Conservation (phyloP, 2,329 filamentous ascomycete genomes). For the Blumeriella jaapii region DNA sequence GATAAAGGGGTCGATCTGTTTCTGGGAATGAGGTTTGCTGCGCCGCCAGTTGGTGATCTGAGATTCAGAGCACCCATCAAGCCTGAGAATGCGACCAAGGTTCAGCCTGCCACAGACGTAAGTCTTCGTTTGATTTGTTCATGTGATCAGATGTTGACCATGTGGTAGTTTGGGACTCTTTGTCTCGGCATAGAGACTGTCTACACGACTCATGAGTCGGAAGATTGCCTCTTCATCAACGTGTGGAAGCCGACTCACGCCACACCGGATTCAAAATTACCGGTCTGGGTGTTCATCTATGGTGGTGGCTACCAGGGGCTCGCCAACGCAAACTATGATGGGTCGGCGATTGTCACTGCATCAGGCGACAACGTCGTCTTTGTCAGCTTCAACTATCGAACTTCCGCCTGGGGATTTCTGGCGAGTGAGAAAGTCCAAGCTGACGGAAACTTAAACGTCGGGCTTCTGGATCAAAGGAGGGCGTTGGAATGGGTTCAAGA, state of each 20-base stretch:
- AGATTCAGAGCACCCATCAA: slow-evolving; percentile 53
- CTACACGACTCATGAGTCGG: slow-evolving; percentile 22
- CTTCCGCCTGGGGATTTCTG: slow-evolving; percentile 52
- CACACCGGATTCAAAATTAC: slow-evolving; percentile 33
- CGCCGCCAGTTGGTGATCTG: slow-evolving; percentile 50
- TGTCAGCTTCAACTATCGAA: slow-evolving; percentile 52
- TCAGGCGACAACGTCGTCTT: slow-evolving; percentile 39
- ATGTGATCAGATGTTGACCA: background rate
- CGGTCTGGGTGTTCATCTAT: slow-evolving; percentile 44
- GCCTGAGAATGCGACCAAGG: slow-evolving; percentile 5
- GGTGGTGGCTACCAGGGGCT: slow-evolving; percentile 36
- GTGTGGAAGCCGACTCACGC: slow-evolving; percentile 33
- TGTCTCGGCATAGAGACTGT: slow-evolving; percentile 32
- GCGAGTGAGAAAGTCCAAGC: slow-evolving; percentile 42
- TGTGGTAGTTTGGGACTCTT: slow-evolving; percentile 31
- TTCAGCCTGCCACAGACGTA: slow-evolving; percentile 18
- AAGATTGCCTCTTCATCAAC: slow-evolving; percentile 36
- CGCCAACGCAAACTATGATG: slow-evolving; percentile 42
- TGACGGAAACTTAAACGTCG: slow-evolving; percentile 49
- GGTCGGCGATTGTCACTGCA: slow-evolving; percentile 37
- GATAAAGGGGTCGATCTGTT: slow-evolving; percentile 52
- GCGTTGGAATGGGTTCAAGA: slow-evolving; percentile 49
- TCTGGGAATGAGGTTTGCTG: slow-evolving; percentile 63
- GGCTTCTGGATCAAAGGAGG: slow-evolving; percentile 51
- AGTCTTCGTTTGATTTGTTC: background rate